Percentiles rank a stretch among this genome's conserved stretches.
Evolutionary conservation across 78 protist genomes (phyloP).

Genomic region (Dictyostelium brefeldianum): DNA sequence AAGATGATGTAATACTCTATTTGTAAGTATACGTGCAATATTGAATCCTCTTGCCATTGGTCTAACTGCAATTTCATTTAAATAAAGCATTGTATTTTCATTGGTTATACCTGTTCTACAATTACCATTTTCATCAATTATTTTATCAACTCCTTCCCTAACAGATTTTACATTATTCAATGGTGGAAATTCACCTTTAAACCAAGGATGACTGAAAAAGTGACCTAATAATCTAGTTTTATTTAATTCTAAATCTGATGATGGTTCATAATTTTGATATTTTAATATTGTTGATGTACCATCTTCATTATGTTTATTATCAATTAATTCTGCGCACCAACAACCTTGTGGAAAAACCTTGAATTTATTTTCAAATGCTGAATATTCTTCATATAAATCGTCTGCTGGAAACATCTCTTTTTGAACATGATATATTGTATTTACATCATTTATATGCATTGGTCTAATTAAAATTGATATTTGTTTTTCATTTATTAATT

Average conservation of each 20-base stretch:
- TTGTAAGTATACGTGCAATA: conserved; percentile 11
- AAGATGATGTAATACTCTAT: conserved; percentile 12
- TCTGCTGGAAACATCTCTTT: conserved; percentile 62
- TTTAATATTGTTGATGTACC: not conserved
- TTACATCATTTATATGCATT: conserved; percentile 39
- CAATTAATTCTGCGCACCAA: conserved; percentile 21
- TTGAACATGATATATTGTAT: conserved; percentile 18
- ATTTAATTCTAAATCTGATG: not conserved
- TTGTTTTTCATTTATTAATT: not conserved
- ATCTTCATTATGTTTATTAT: not conserved
- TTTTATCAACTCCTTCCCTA: not conserved
- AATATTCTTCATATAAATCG: conserved; percentile 41
- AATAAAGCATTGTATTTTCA: not conserved
- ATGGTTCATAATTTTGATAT: not conserved
- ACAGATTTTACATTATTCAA: not conserved
- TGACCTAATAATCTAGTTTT: conserved; percentile 31
- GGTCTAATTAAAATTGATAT: conserved; percentile 35
- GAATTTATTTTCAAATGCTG: conserved; percentile 30
- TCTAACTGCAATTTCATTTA: conserved; percentile 42
- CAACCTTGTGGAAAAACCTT: conserved; percentile 39
- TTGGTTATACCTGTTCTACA: not conserved
- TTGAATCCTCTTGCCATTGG: conserved; percentile 39
- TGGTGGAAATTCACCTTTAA: conserved; percentile 44
- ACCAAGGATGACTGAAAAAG: conserved; percentile 49
- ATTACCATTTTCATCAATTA: not conserved